Evolutionary conservation across 2,329 filamentous ascomycete genomes (phyloP).

Genomic region (Penicillium decumbens): DNA sequence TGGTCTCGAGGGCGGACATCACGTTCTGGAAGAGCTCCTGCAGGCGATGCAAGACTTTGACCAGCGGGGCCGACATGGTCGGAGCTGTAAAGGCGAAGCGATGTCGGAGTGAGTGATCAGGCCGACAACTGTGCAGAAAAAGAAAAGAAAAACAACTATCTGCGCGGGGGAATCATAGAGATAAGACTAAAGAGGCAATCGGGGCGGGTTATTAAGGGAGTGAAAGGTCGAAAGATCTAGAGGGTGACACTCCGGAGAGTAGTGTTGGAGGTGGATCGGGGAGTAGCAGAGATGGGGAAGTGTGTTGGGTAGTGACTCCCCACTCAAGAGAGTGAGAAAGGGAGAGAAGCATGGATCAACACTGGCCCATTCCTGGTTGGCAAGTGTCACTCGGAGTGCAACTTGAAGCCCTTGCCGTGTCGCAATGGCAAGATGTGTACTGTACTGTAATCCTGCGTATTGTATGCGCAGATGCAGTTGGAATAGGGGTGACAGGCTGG

Average conservation of each 20-base stretch:
- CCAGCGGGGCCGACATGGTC: conserved; percentile 35
- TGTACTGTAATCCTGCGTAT: background rate
- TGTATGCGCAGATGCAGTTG: no score
- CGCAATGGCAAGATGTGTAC: conserved; percentile 14
- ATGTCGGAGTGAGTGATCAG: conserved; percentile 1
- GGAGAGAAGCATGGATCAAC: conserved; percentile 25
- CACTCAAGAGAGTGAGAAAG: background rate
- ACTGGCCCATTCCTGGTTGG: conserved; percentile 25
- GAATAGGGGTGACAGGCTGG: background rate
- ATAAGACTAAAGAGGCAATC: conserved; percentile 16
- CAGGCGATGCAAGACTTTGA: conserved; percentile 40
- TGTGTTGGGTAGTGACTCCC: background rate
- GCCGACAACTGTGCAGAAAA: conserved; percentile 6
- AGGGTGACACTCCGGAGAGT: conserved; percentile 24
- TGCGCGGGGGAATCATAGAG: conserved; percentile 12
- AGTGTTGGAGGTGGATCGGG: conserved; percentile 21
- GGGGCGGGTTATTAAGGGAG: conserved; percentile 11
- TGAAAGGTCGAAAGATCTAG: background rate
- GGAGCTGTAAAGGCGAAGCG: conserved; percentile 2
- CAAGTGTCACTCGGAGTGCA: conserved; percentile 24
- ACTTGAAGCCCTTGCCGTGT: conserved; percentile 26
- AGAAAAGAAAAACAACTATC: background rate
- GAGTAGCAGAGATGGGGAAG: conserved; percentile 11
- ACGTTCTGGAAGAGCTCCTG: conserved; percentile 41
- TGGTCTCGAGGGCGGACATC: conserved; percentile 38